These are phyloP conservation scores for Daedaleopsis sinensis DNA, from an alignment of 768 basidiomycete genomes.

Conservation along the genomic window DNA sequence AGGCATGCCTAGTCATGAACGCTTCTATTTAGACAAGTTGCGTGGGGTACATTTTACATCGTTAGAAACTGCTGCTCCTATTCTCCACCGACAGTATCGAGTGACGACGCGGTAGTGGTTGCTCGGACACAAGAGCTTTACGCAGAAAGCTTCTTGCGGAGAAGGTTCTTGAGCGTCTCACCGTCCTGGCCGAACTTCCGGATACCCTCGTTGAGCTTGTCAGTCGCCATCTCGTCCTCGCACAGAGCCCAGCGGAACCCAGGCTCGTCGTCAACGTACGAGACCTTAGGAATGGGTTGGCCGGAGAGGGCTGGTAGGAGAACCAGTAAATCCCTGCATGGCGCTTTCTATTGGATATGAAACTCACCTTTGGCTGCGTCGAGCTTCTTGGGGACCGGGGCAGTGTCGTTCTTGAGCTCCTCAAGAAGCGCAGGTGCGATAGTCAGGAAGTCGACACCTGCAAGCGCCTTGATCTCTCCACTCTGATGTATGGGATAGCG, in stretches of 20 bases:
- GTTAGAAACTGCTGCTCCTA: conserved; percentile 12
- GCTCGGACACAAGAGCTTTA: conserved; percentile 10
- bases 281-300: conserved; percentile 75
- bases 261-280: conserved; percentile 89
- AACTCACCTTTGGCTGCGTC: conserved; percentile 61
- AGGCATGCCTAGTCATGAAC: no score
- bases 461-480: conserved; percentile 93
- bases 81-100: not conserved
- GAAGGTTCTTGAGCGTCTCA: conserved; percentile 79
- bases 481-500: conserved; percentile 43
- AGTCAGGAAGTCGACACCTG: conserved; percentile 97
- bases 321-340: not conserved
- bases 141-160: conserved; percentile 70
- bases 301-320: conserved; percentile 49
- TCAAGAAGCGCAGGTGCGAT: conserved; percentile 91
- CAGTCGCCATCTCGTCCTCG: conserved; percentile 96
- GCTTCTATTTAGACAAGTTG: not conserved
- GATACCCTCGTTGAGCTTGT: conserved; percentile 98
- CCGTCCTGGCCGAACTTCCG: conserved; percentile 98
- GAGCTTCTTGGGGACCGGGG: conserved; percentile 83
- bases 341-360: not conserved
- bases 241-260: conserved; percentile 96
- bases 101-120: not conserved
- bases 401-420: conserved; percentile 84
- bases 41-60: conserved; percentile 13